Base-by-base conservation (phyloP, 352 stramenopile genomes). In the Blastocystis sp. region DNA sequence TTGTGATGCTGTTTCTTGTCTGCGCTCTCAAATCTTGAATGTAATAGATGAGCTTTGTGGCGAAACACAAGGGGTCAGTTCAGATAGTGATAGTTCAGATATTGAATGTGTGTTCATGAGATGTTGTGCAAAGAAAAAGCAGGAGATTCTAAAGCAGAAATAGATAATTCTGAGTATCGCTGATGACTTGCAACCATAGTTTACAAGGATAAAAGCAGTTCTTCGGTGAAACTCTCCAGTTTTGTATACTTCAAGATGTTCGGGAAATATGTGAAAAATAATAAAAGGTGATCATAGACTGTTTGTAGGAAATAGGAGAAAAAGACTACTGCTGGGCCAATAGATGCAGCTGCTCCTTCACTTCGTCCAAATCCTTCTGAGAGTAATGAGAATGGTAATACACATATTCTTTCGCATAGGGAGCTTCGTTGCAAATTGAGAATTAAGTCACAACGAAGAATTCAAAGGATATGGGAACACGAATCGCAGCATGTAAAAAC, bases 331-430 rank as follows among this genome's bases (percentile, higher is more conserved):
- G 29, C 43, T 53, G 39, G 20, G 66, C 29, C 29, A 64, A 15
- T 20, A 84, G n/a, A 18, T 63, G 45, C 23, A 84, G 56, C 56
- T 84, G 73, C 8, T 84, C 54, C 56, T 84, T 84, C 73, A 84
- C 73, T 29, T 84, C 73, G 39, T 84, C 47, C 15, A 84, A 29
- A 45, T 84, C 73, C 53, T 84, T 84, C 50, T 84, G 26, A 11
- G 73, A 84, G 53, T 84, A 84, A 45, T 84, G 73, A 20, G 73
- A 84, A 29, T 84, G 73, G 50, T 69, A 84, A 45, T 66, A 84
- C 26, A 20, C 73, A 20, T 47, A 84, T 26, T 84, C 73, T 37
- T 84, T 53, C 8, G 23, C 39, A 64, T 84, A 84, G 5, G 73
- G 50, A 50, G 15, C 41, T 8, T 66, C 50, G 1, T 41, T 43